phyloP scores from a whole-genome alignment of 192 early-diverging fungal species.

The Dissophora globulifera region DNA sequence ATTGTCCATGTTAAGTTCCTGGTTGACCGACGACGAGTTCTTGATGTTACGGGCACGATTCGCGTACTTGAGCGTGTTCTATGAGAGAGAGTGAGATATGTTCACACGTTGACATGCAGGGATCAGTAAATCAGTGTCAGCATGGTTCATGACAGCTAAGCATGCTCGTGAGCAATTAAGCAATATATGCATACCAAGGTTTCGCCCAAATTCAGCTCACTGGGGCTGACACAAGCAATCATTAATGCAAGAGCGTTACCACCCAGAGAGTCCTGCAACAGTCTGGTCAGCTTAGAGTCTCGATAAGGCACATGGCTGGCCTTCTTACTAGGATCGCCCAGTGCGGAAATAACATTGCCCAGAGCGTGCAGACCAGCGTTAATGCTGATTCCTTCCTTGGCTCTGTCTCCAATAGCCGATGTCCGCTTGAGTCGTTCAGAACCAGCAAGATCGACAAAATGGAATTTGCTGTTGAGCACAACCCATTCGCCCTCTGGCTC shows the following conservation, averaged over 20 bases:
- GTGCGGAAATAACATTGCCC: slow-evolving; percentile 98
- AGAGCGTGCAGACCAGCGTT: slow-evolving; percentile 95
- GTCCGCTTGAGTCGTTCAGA: slow-evolving; percentile 96
- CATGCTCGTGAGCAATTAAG: too few relatives aligned
- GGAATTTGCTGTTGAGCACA: slow-evolving; percentile 87
- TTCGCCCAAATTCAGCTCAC: slow-evolving; percentile 86
- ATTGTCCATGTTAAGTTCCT: slow-evolving; percentile 73
- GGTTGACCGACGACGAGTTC: slow-evolving; percentile 87
- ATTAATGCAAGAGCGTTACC: slow-evolving; percentile 95
- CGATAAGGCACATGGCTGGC: slow-evolving; percentile 92
- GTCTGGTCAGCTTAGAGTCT: slow-evolving; percentile 95
- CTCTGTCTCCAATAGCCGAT: slow-evolving; percentile 89
- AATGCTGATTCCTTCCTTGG: slow-evolving; percentile 96
- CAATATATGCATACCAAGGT: slow-evolving; percentile 67
- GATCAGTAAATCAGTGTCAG: too few relatives aligned
- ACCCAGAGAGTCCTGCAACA: slow-evolving; percentile 96
- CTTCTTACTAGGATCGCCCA: slow-evolving; percentile 78
- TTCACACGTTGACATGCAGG: too few relatives aligned
- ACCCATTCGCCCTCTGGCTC: slow-evolving; percentile 67
- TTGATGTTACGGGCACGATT: slow-evolving; percentile 96
- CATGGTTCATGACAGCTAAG: too few relatives aligned
- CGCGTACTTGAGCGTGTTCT: slow-evolving; percentile 95
- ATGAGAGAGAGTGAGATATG: too few relatives aligned
- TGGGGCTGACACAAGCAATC: slow-evolving; percentile 94
- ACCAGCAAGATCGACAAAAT: slow-evolving; percentile 99